Evolutionary conservation across 352 stramenopile genomes (phyloP).

Genomic region (Globisporangium radiosum): DNA sequence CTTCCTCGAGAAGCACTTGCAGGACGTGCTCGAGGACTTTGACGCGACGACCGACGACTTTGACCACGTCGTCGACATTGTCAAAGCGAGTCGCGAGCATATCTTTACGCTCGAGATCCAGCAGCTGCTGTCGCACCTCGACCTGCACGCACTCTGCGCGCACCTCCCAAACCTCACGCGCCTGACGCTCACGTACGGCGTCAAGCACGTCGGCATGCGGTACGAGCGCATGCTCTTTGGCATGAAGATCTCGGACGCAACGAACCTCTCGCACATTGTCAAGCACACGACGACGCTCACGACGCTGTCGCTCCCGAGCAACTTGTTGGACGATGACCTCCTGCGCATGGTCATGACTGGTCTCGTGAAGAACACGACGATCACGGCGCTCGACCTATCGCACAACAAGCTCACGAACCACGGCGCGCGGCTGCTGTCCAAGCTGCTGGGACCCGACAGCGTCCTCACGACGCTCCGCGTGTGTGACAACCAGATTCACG

Average conservation of each 20-base stretch:
- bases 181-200: slow-evolving; percentile 80
- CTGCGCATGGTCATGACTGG: slow-evolving; percentile 92
- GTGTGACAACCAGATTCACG: slow-evolving; percentile 92
- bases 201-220: slow-evolving; percentile 92
- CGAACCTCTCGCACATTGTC: slow-evolving; percentile 82
- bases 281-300: slow-evolving; percentile 84
- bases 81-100: slow-evolving; percentile 79
- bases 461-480: slow-evolving; percentile 88
- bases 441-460: slow-evolving; percentile 84
- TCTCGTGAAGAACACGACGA: slow-evolving; percentile 88
- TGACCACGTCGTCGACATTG: slow-evolving; percentile 58
- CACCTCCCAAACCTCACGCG: slow-evolving; percentile 87
- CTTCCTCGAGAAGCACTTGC: slow-evolving; percentile 76
- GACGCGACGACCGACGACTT: slow-evolving; percentile 40
- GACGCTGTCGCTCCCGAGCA: slow-evolving; percentile 81
- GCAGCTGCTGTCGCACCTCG: slow-evolving; percentile 86
- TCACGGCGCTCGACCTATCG: slow-evolving; percentile 91
- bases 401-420: slow-evolving; percentile 95
- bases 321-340: slow-evolving; percentile 91
- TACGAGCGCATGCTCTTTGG: slow-evolving; percentile 93
- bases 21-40: slow-evolving; percentile 78
- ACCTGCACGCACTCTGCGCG: slow-evolving; percentile 80
- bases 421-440: slow-evolving; percentile 83
- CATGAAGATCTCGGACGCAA: slow-evolving; percentile 94
- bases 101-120: slow-evolving; percentile 87